Evolutionary conservation across 2,329 filamentous ascomycete genomes (phyloP).

Genomic region (Pseudogymnoascus sp.): DNA sequence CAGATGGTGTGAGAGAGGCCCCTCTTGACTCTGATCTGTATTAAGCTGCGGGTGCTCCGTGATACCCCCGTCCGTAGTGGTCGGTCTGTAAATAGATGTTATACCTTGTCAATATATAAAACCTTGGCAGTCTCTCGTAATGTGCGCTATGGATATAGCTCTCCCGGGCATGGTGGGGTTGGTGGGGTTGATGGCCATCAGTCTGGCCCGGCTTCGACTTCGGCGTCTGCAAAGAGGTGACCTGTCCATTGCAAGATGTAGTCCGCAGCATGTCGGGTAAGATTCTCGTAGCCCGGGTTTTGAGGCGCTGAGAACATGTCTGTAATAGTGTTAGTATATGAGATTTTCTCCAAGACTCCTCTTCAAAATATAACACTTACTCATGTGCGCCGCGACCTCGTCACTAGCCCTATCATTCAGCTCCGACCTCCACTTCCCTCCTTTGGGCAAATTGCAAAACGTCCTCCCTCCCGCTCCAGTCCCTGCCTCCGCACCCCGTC

Average conservation of each 20-base stretch:
- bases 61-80: constrained; percentile 10
- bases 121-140: neutral
- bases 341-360: neutral
- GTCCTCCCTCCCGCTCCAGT: constrained; percentile 54
- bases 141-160: neutral
- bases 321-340: neutral
- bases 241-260: neutral
- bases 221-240: neutral
- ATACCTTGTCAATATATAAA: too few species aligned
- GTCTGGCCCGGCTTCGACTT: neutral
- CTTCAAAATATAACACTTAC: constrained; percentile 34
- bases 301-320: neutral
- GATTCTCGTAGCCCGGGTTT: neutral
- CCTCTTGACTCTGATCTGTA: neutral
- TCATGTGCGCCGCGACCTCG: constrained; percentile 74
- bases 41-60: neutral
- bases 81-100: constrained; percentile 9
- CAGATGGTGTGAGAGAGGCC: neutral
- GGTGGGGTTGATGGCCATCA: neutral
- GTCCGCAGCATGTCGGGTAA: neutral
- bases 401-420: constrained; percentile 74
- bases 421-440: constrained; percentile 57
- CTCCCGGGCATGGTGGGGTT: neutral
- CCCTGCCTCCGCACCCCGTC: constrained; percentile 57
- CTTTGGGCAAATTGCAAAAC: constrained; percentile 75